phyloP scores from a whole-genome alignment of 805 yeast genomes.

The Suhomyces emberorum region DNA sequence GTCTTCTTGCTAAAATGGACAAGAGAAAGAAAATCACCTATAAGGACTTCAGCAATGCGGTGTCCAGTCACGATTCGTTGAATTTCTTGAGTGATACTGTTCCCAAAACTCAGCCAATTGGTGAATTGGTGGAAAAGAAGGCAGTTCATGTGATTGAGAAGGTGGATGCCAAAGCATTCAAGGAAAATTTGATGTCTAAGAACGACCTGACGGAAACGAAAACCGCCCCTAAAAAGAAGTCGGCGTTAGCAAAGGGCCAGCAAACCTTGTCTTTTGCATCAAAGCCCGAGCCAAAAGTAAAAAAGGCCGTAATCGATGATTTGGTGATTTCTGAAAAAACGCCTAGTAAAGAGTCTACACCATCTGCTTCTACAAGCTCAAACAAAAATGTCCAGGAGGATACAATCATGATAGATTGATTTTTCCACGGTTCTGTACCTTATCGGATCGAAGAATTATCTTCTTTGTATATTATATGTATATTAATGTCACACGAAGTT shows the following conservation, averaged over 20 bases:
- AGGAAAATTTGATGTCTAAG: constrained; percentile 6
- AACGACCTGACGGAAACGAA: not conserved
- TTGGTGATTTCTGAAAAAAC: constrained; percentile 23
- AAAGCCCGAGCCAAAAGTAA: constrained; percentile 10
- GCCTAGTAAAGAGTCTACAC: constrained; percentile 1
- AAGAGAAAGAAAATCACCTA: constrained; percentile 69
- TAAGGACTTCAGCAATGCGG: constrained; percentile 66
- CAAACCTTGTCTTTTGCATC: constrained; percentile 28
- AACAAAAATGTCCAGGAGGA: constrained; percentile 10
- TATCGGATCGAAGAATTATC: not conserved
- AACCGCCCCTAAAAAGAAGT: constrained; percentile 3
- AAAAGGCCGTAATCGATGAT: constrained; percentile 34
- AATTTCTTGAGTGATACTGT: constrained; percentile 63
- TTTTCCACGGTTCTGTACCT: no score
- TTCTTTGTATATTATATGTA: not conserved
- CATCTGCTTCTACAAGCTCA: no score
- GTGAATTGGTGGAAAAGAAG: constrained; percentile 44
- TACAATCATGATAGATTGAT: constrained; percentile 12
- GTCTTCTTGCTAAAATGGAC: constrained; percentile 58
- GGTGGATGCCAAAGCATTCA: constrained; percentile 3
- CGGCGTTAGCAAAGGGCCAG: constrained; percentile 39
- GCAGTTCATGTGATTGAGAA: constrained; percentile 23
- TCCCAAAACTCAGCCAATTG: constrained; percentile 56
- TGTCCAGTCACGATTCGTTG: constrained; percentile 54
- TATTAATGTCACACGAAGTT: constrained; percentile 1